These are phyloP conservation scores for Rutidosis leptorrhynchoides DNA, from an alignment of 129 eudicot species.

Conservation along the genomic window DNA sequence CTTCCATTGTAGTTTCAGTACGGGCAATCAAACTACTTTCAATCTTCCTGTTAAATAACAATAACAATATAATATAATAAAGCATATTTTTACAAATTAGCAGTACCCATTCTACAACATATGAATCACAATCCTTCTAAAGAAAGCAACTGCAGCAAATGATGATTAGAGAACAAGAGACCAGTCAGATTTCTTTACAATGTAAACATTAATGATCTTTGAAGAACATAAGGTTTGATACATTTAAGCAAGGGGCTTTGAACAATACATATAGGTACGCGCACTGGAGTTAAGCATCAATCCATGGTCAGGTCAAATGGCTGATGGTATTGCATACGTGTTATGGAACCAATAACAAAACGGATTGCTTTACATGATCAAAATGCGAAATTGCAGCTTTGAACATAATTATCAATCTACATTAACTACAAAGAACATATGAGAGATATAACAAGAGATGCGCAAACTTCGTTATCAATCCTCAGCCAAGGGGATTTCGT, in stretches of 20 bases:
- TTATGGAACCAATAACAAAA: neutral
- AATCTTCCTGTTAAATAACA: no score
- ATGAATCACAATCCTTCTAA: neutral
- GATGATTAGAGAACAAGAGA: neutral
- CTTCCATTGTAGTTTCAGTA: no score
- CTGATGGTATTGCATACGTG: neutral
- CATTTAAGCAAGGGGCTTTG: neutral
- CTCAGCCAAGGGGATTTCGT: slow-evolving; percentile 51
- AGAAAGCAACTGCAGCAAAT: neutral
- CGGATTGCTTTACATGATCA: slow-evolving; percentile 5
- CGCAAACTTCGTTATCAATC: slow-evolving; percentile 20
- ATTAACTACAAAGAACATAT: slow-evolving; percentile 6
- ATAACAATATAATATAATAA: no score
- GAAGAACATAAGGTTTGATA: neutral
- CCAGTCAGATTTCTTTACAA: neutral
- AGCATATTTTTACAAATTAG: no score
- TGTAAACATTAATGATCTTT: neutral
- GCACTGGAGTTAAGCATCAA: neutral
- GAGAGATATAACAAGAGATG: neutral
- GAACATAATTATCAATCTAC: slow-evolving; percentile 5
- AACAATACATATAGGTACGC: neutral
- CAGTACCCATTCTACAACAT: no score
- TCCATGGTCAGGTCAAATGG: neutral
- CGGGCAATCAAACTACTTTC: no score
- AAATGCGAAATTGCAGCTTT: neutral